A percentile compares a stretch with the other conserved stretches of the same genome.
Conservation (phyloP, 2,329 filamentous ascomycete genomes). For the Aspergillus candidus region DNA sequence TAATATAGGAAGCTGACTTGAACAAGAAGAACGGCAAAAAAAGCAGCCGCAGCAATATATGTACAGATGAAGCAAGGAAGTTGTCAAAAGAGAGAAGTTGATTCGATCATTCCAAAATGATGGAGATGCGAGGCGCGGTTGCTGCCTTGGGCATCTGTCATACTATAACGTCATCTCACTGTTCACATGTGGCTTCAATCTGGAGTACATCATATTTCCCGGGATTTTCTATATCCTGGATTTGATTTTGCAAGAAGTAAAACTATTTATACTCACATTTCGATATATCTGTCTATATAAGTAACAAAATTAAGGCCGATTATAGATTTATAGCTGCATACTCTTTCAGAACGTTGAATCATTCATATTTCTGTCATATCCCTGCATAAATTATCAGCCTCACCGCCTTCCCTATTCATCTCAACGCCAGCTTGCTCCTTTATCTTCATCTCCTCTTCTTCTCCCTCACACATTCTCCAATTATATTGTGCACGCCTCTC, state of each 20-base stretch:
- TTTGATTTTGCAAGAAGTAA: too few relatives aligned
- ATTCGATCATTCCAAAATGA: not conserved
- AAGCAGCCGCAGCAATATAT: not conserved
- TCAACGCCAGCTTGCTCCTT: not conserved
- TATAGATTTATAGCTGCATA: too few relatives aligned
- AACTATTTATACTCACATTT: too few relatives aligned
- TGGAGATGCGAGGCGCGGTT: conserved; percentile 2
- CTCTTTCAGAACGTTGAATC: too few relatives aligned
- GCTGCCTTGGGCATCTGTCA: conserved; percentile 11
- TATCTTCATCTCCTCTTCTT: not conserved
- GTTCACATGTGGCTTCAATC: too few relatives aligned
- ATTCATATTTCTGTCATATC: too few relatives aligned
- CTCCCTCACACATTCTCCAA: conserved; percentile 2
- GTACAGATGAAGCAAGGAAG: not conserved
- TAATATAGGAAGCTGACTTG: not conserved
- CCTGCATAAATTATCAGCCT: not conserved
- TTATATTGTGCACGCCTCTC: conserved; percentile 9
- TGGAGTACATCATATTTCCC: too few relatives aligned
- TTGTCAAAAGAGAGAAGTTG: not conserved
- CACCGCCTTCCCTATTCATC: not conserved
- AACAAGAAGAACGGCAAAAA: not conserved
- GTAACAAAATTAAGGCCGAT: too few relatives aligned
- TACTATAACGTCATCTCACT: too few relatives aligned
- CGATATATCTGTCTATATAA: too few relatives aligned
- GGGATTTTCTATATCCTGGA: too few relatives aligned